Percentiles rank a stretch among this genome's conserved stretches.
These are phyloP conservation scores for Discostella stelligeroides DNA, from an alignment of 108 stramenopile genomes.

Conservation along the genomic window DNA sequence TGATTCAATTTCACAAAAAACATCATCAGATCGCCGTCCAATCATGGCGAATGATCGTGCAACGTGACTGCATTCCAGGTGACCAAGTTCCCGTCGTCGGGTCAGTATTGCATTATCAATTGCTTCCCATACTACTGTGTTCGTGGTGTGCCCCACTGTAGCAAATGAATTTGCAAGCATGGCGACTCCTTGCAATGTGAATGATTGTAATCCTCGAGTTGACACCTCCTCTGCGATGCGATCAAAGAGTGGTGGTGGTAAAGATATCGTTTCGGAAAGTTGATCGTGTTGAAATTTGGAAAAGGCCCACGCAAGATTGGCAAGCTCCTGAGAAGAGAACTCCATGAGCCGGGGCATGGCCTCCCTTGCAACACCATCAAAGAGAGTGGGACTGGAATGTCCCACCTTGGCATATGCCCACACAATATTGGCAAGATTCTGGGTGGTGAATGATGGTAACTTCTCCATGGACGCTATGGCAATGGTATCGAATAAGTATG, in stretches of 20 bases:
- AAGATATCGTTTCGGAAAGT: neutral
- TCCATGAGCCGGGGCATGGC: conserved; percentile 13
- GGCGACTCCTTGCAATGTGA: conserved; percentile 37
- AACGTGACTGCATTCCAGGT: conserved; percentile 30
- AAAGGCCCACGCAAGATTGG: conserved; percentile 37
- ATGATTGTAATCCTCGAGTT: conserved; percentile 24
- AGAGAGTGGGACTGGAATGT: conserved; percentile 17
- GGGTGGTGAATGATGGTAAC: neutral
- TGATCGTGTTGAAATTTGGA: conserved; percentile 21
- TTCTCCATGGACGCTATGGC: neutral
- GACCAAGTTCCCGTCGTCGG: conserved; percentile 10
- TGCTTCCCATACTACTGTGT: conserved; percentile 30
- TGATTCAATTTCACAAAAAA: conserved; percentile 23
- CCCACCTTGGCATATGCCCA: conserved; percentile 34
- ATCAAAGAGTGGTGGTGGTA: conserved; percentile 29
- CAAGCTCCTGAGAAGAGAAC: conserved; percentile 29
- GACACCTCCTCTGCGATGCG: conserved; percentile 34
- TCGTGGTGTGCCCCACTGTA: conserved; percentile 19
- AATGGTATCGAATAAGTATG: conserved; percentile 16
- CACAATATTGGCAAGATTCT: conserved; percentile 14
- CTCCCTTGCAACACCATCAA: conserved; percentile 29
- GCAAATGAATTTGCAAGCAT: conserved; percentile 47
- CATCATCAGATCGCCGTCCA: conserved; percentile 28
- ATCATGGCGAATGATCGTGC: conserved; percentile 49
- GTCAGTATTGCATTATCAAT: conserved; percentile 21